Conservation (phyloP, 495 filamentous ascomycete species). For the Neurospora sp. region DNA sequence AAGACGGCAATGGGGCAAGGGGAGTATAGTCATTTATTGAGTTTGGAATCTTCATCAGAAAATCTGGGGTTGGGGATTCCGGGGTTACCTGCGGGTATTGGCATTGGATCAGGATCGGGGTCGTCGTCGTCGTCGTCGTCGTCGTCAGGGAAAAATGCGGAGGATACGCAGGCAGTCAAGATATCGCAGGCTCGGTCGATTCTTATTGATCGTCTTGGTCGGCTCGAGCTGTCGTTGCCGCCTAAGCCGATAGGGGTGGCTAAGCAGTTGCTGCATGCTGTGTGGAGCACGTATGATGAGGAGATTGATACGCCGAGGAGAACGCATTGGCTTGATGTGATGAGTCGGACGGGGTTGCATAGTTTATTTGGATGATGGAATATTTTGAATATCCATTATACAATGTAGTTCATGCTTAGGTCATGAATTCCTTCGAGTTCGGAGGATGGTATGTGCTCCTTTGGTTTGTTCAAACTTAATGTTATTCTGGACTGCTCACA, state of each 20-base stretch:
- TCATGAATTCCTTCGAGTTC: not conserved
- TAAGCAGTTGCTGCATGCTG: slow-evolving; percentile 20
- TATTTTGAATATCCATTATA: not conserved
- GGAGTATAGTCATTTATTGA: slow-evolving; percentile 9
- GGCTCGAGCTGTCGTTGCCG: slow-evolving; percentile 21
- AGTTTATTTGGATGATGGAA: slow-evolving; percentile 21
- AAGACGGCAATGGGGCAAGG: slow-evolving; percentile 12
- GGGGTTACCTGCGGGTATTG: not conserved
- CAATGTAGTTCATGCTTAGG: not conserved
- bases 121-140: not conserved
- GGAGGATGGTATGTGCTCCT: not conserved
- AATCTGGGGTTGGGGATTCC: not conserved
- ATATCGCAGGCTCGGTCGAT: slow-evolving; percentile 16
- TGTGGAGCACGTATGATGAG: slow-evolving; percentile 24
- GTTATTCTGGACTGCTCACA: not conserved
- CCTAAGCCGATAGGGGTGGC: slow-evolving; percentile 25
- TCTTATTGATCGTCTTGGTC: slow-evolving; percentile 18
- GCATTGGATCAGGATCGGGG: not conserved
- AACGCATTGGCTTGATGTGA: slow-evolving; percentile 28
- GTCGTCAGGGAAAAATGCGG: not conserved
- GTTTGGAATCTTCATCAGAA: slow-evolving; percentile 1
- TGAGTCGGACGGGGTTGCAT: slow-evolving; percentile 21
- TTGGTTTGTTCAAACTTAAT: not conserved
- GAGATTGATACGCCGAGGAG: slow-evolving; percentile 18
- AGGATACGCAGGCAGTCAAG: slow-evolving; percentile 8